Conservation (phyloP, 163 green algal genomes). For the Dunaliella salina region DNA sequence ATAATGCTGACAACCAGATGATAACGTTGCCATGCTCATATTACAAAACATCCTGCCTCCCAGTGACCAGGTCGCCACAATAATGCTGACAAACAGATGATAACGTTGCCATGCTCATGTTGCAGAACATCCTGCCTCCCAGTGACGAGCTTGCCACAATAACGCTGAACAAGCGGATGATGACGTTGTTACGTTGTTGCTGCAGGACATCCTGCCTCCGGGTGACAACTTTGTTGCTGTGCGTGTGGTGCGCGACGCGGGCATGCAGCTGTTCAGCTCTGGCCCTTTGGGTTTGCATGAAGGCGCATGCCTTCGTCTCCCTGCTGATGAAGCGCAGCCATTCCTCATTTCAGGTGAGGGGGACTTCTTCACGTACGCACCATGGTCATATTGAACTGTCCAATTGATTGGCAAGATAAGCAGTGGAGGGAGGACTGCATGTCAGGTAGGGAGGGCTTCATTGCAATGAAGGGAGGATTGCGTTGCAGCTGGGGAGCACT, state of each 20-base stretch:
- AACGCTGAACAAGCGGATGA: not conserved
- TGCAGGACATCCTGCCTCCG: slow-evolving; percentile 1
- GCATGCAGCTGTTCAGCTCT: slow-evolving; percentile 24
- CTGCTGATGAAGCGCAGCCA: slow-evolving; percentile 3
- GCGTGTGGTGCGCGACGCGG: slow-evolving; percentile 23
- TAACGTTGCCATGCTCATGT: not conserved
- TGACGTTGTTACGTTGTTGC: not conserved
- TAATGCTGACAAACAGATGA: not conserved
- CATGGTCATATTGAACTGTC: too few species aligned
- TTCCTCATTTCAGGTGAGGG: not conserved
- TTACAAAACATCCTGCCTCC: not conserved
- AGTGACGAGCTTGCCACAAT: not conserved
- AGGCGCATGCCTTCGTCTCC: not conserved
- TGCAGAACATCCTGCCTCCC: not conserved
- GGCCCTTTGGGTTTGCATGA: slow-evolving; percentile 11
- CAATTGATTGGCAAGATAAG: too few species aligned
- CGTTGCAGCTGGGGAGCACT: too few species aligned
- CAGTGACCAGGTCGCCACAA: not conserved
- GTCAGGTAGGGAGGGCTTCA: too few species aligned
- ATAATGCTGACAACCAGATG: too few species aligned
- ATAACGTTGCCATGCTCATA: not conserved
- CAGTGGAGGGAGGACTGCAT: too few species aligned
- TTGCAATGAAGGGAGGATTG: too few species aligned
- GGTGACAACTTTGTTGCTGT: slow-evolving; percentile 16
- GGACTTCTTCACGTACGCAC: not conserved